Percentiles rank a stretch among this genome's conserved stretches.
These are phyloP conservation scores for Phoma sp. DNA, from an alignment of 2,329 filamentous ascomycete species.

Conservation along the genomic window DNA sequence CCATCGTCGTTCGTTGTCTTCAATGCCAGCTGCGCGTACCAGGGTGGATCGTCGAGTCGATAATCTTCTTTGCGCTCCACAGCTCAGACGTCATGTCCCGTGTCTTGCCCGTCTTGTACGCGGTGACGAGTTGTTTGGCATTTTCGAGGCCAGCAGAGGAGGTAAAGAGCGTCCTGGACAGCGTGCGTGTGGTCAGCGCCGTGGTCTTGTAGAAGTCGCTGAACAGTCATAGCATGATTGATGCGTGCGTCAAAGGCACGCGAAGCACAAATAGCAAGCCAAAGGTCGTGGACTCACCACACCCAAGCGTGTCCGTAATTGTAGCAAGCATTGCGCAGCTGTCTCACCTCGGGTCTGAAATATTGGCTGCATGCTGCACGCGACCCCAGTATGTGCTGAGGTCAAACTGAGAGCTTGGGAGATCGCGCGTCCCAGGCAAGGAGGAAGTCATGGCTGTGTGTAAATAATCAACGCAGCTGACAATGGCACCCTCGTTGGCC, in stretches of 20 bases:
- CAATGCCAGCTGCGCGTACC: slow-evolving; percentile 61
- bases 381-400: slow-evolving; percentile 93
- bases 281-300: slow-evolving; percentile 49
- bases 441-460: slow-evolving; percentile 63
- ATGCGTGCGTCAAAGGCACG: neutral
- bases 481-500: slow-evolving; percentile 1
- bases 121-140: slow-evolving; percentile 80
- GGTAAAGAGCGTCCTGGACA: slow-evolving; percentile 79
- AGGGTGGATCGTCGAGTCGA: slow-evolving; percentile 94
- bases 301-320: slow-evolving; percentile 17
- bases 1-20: neutral
- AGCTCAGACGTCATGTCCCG: slow-evolving; percentile 85
- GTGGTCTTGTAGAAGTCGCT: neutral
- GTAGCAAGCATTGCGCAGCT: slow-evolving; percentile 21
- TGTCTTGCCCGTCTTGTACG: slow-evolving; percentile 86
- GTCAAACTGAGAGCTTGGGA: slow-evolving; percentile 92
- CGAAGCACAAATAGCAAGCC: slow-evolving; percentile 14
- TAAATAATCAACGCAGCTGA: neutral
- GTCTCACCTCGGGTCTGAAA: slow-evolving; percentile 93
- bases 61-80: slow-evolving; percentile 95
- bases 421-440: slow-evolving; percentile 72
- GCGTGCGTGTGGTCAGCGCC: slow-evolving; percentile 23
- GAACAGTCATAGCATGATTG: neutral
- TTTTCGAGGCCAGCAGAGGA: slow-evolving; percentile 78
- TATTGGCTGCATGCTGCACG: slow-evolving; percentile 84